phyloP scores from a whole-genome alignment of 352 stramenopile species.

The Plasmopara halstedii region DNA sequence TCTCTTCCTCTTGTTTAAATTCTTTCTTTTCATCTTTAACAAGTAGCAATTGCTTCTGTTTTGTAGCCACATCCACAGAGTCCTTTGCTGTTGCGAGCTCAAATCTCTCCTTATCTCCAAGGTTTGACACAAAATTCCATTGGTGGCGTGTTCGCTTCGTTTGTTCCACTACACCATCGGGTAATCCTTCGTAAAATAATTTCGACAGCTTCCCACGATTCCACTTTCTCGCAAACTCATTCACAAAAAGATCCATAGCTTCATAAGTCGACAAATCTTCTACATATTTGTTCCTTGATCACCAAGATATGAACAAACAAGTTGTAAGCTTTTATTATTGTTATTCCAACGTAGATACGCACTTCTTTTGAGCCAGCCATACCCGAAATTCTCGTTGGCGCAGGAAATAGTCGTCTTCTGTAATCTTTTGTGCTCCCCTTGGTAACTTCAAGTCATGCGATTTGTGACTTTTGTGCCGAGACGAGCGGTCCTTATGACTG shows the following conservation, averaged over 20 bases:
- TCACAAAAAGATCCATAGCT: slow-evolving; percentile 37
- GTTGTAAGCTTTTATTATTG: not conserved
- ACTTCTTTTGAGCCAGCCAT: slow-evolving; percentile 58
- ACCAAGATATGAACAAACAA: slow-evolving; percentile 3
- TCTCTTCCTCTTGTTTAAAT: slow-evolving; percentile 1
- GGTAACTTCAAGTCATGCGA: slow-evolving; percentile 14
- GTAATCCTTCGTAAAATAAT: slow-evolving; percentile 65
- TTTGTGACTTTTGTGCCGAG: slow-evolving; percentile 17
- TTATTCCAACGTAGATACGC: slow-evolving; percentile 1
- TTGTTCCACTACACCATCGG: slow-evolving; percentile 53
- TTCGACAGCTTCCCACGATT: slow-evolving; percentile 41
- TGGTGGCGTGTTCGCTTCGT: slow-evolving; percentile 62
- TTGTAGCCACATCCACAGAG: slow-evolving; percentile 61
- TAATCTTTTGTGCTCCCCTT: slow-evolving; percentile 24
- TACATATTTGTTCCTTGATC: slow-evolving; percentile 45
- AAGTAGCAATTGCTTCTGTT: slow-evolving; percentile 37
- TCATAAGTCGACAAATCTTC: slow-evolving; percentile 64
- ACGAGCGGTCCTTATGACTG: slow-evolving; percentile 24
- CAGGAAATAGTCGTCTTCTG: slow-evolving; percentile 63
- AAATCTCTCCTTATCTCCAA: slow-evolving; percentile 56
- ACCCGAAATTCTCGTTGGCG: slow-evolving; percentile 62
- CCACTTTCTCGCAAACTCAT: slow-evolving; percentile 57
- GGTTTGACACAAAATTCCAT: slow-evolving; percentile 53
- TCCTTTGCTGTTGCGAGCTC: slow-evolving; percentile 56
- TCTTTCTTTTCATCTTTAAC: not conserved